Conservation (phyloP, 2,329 filamentous ascomycete genomes). For the Fusarium protoensiforme region DNA sequence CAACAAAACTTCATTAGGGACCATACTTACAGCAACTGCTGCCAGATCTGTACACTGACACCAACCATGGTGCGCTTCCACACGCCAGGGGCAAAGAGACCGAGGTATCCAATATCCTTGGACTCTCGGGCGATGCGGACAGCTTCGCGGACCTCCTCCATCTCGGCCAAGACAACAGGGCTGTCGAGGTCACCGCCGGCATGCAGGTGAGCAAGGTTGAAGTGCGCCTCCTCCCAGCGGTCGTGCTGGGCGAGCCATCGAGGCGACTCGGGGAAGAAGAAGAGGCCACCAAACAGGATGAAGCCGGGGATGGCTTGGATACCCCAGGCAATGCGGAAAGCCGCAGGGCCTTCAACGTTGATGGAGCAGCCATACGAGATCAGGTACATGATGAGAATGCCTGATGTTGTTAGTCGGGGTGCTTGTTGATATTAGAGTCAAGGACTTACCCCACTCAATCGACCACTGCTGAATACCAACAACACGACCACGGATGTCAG, state of each 20-base stretch:
- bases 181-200: conserved; percentile 64
- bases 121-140: conserved; percentile 52
- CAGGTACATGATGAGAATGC: conserved; percentile 77
- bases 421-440: not conserved
- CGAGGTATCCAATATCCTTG: conserved; percentile 52
- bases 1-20: rapidly evolving
- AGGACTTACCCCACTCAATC: conserved; percentile 66
- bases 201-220: conserved; percentile 67
- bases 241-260: conserved; percentile 73
- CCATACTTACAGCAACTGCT: conserved; percentile 56
- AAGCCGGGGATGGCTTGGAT: conserved; percentile 71
- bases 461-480: conserved; percentile 80
- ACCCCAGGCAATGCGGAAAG: conserved; percentile 74
- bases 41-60: conserved; percentile 63
- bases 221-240: conserved; percentile 65
- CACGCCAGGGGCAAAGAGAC: conserved; percentile 58
- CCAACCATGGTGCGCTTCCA: conserved; percentile 64
- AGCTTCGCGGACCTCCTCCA: conserved; percentile 62
- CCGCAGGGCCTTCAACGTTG: conserved; percentile 61
- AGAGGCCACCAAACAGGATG: conserved; percentile 66
- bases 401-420: conserved; percentile 49
- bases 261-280: conserved; percentile 71
- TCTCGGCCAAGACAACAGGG: conserved; percentile 67
- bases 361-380: conserved; percentile 72
- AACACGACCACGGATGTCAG: conserved; percentile 68